Conservation (phyloP, 495 filamentous ascomycete genomes). For the Penicillium parvum region DNA sequence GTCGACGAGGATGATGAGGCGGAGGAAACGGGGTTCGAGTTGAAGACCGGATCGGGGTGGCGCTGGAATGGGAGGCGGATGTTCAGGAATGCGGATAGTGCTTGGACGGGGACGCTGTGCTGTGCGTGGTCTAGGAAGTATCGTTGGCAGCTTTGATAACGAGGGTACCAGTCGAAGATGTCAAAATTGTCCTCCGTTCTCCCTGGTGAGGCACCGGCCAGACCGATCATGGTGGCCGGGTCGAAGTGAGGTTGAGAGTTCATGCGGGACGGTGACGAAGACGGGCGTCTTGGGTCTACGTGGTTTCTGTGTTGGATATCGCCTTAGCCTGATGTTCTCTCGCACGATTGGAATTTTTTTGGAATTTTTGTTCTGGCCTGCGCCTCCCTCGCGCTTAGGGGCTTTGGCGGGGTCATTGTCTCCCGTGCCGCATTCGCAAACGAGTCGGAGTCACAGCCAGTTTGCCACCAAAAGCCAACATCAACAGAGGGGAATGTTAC, state of each 20-base stretch:
- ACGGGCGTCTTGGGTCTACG: slow-evolving; percentile 13
- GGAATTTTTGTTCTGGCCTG: too few species aligned
- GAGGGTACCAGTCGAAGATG: slow-evolving; percentile 89
- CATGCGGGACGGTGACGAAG: slow-evolving; percentile 25
- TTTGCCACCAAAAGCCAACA: neutral
- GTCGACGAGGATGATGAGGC: slow-evolving; percentile 26
- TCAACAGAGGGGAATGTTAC: slow-evolving; percentile 26
- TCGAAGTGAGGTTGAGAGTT: slow-evolving; percentile 36
- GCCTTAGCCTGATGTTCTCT: slow-evolving; percentile 6
- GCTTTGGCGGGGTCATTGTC: too few species aligned
- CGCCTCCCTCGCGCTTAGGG: too few species aligned
- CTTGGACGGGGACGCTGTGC: slow-evolving; percentile 76
- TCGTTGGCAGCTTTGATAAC: slow-evolving; percentile 84
- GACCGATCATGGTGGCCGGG: slow-evolving; percentile 37
- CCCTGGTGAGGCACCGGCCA: slow-evolving; percentile 33
- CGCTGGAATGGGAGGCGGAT: slow-evolving; percentile 55
- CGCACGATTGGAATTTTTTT: too few species aligned
- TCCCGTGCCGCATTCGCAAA: too few species aligned
- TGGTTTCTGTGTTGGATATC: slow-evolving; percentile 12
- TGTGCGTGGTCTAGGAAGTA: slow-evolving; percentile 95
- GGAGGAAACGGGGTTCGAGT: slow-evolving; percentile 24
- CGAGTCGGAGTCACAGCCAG: too few species aligned
- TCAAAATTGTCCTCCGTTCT: slow-evolving; percentile 52
- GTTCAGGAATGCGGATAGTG: slow-evolving; percentile 89
- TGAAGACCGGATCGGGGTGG: slow-evolving; percentile 34